Evolutionary conservation across 768 basidiomycete species (phyloP).

Genomic region (Podaxis pistillaris): DNA sequence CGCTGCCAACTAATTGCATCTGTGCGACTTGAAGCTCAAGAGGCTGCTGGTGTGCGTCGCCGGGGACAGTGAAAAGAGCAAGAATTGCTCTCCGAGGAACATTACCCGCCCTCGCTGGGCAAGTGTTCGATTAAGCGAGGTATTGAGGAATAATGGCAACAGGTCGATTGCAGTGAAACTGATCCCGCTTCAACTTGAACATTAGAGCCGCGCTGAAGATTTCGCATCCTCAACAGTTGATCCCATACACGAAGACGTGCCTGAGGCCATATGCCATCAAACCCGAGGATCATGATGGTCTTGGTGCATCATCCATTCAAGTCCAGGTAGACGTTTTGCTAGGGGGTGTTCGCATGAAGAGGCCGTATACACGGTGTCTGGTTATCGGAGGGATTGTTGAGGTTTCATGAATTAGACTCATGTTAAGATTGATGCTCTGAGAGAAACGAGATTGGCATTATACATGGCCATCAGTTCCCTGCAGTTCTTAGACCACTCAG

Average conservation of each 20-base stretch:
- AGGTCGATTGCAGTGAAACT: background rate
- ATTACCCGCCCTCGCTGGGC: background rate
- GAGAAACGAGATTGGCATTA: background rate
- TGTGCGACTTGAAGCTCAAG: background rate
- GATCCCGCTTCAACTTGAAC: background rate
- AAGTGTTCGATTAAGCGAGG: background rate
- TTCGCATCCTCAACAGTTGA: background rate
- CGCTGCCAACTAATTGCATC: background rate
- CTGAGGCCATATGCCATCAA: background rate
- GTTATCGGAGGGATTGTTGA: background rate
- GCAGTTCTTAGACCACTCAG: background rate
- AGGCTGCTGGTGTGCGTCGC: background rate
- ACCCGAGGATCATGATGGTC: background rate
- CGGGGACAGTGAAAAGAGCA: background rate
- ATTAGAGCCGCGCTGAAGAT: background rate
- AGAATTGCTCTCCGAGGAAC: background rate
- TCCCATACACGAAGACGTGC: background rate
- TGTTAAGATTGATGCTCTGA: background rate
- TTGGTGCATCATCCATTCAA: background rate
- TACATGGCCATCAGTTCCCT: background rate
- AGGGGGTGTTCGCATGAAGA: background rate
- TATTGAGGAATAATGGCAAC: no score
- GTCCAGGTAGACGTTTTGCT: background rate
- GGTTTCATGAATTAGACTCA: background rate
- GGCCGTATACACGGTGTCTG: background rate